A percentile compares a stretch with the other conserved stretches of the same genome.
phyloP scores from a whole-genome alignment of 176 grass and related monocot genomes.

The Eleusine indica region DNA sequence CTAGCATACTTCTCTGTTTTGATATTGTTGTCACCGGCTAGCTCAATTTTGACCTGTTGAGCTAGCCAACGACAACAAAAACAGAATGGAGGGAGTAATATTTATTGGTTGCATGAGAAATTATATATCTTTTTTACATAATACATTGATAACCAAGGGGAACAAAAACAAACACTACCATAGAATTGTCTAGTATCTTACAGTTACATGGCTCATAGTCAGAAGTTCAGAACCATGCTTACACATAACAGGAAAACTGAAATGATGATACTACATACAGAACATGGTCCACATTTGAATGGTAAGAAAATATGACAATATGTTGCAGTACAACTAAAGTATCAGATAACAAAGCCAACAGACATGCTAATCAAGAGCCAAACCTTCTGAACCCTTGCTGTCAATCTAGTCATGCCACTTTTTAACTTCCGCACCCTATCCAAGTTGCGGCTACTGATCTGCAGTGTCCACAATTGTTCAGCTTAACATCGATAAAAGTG shows the following conservation, averaged over 20 bases:
- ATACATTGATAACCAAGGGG: background rate
- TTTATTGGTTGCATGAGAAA: background rate
- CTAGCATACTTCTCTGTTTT: too few species aligned
- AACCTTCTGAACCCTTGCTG: slow-evolving; percentile 97
- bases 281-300: slow-evolving; percentile 13
- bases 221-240: slow-evolving; percentile 24
- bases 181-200: slow-evolving; percentile 14
- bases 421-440: slow-evolving; percentile 97
- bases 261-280: background rate
- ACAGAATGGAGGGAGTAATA: too few species aligned
- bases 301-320: background rate
- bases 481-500: slow-evolving; percentile 26
- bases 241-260: background rate
- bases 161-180: background rate
- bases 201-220: slow-evolving; percentile 17
- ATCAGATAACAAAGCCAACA: slow-evolving; percentile 24
- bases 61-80: too few species aligned
- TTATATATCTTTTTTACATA: background rate
- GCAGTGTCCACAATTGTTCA: slow-evolving; percentile 31
- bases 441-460: slow-evolving; percentile 99
- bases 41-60: too few species aligned
- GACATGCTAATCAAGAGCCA: slow-evolving; percentile 18
- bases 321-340: background rate
- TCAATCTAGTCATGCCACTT: slow-evolving; percentile 97
- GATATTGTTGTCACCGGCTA: too few species aligned